These are phyloP conservation scores for Pouteria glomerata DNA, from an alignment of 148 eudicot genomes.

Conservation along the genomic window DNA sequence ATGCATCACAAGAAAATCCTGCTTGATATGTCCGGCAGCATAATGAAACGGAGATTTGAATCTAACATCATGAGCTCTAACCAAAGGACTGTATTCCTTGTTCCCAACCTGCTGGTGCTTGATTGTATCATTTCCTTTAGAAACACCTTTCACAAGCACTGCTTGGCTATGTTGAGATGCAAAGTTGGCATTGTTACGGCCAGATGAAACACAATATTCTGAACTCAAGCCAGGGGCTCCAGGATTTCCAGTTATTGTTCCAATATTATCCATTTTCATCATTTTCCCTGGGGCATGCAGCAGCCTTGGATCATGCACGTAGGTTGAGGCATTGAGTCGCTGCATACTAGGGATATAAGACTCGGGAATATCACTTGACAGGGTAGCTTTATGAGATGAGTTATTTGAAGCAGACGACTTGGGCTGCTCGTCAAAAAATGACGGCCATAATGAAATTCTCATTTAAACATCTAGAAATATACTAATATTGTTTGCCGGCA, in stretches of 20 bases:
- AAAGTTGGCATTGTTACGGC: not conserved
- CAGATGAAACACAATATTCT: constrained; percentile 27
- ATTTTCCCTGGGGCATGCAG: constrained; percentile 13
- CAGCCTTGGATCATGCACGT: constrained; percentile 24
- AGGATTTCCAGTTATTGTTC: constrained; percentile 9
- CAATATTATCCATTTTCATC: constrained; percentile 4
- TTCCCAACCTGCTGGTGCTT: constrained; percentile 15
- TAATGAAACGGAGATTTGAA: constrained; percentile 11
- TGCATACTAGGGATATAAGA: constrained; percentile 22
- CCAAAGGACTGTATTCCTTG: constrained; percentile 12
- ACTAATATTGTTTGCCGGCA: not conserved
- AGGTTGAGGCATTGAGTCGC: constrained; percentile 16
- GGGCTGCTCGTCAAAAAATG: constrained; percentile 21
- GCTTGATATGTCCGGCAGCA: not conserved
- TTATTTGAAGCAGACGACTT: constrained; percentile 26
- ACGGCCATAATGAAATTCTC: not conserved
- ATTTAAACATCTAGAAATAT: not conserved
- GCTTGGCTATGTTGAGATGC: constrained; percentile 7
- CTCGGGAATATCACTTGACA: constrained; percentile 21
- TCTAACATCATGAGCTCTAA: constrained; percentile 5
- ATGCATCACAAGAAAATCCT: constrained; percentile 3
- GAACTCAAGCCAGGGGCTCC: constrained; percentile 16
- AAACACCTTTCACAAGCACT: constrained; percentile 7
- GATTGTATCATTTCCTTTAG: constrained; percentile 12
- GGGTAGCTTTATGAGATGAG: constrained; percentile 20